Evolutionary conservation across 495 filamentous ascomycete species (phyloP).

Genomic region (Aspergillus cavernicola): DNA sequence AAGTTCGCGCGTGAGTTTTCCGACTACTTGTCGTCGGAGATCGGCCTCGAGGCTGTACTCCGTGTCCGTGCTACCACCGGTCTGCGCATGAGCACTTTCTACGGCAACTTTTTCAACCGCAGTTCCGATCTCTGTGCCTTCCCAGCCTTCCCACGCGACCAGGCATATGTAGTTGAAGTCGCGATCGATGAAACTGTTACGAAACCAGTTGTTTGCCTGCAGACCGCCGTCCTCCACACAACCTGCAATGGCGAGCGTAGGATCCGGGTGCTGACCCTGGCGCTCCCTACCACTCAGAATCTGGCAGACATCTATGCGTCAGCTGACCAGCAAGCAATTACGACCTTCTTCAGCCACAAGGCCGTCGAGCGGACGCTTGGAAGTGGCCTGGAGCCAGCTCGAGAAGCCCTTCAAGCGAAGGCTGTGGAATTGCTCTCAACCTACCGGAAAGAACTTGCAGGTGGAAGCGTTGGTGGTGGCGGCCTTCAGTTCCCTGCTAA

Average conservation of each 20-base stretch:
- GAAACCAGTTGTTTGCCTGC: constrained; percentile 92
- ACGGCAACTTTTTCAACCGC: constrained; percentile 99
- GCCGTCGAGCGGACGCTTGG: constrained; percentile 87
- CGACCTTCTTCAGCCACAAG: constrained; percentile 95
- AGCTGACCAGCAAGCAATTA: constrained; percentile 88
- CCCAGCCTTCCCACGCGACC: constrained; percentile 94
- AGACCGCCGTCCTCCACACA: constrained; percentile 95
- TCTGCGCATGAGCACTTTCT: constrained; percentile 94
- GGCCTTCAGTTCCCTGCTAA: constrained; percentile 94
- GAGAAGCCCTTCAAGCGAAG: constrained; percentile 87
- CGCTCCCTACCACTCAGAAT: constrained; percentile 86
- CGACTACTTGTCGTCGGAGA: constrained; percentile 91
- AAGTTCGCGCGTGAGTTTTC: constrained; percentile 97
- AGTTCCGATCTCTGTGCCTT: constrained; percentile 96
- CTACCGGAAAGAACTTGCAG: constrained; percentile 94
- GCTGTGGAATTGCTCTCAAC: constrained; percentile 89
- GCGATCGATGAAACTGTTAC: constrained; percentile 92
- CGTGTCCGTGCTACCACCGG: constrained; percentile 94
- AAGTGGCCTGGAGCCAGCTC: constrained; percentile 82
- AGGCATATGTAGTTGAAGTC: constrained; percentile 98
- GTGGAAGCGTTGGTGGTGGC: constrained; percentile 88
- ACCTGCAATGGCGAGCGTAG: constrained; percentile 95
- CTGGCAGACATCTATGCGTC: constrained; percentile 91
- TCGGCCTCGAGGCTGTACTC: constrained; percentile 93
- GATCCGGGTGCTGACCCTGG: constrained; percentile 90